Conservation (phyloP, 2,329 filamentous ascomycete genomes). For the Neonectria neomacrospora region DNA sequence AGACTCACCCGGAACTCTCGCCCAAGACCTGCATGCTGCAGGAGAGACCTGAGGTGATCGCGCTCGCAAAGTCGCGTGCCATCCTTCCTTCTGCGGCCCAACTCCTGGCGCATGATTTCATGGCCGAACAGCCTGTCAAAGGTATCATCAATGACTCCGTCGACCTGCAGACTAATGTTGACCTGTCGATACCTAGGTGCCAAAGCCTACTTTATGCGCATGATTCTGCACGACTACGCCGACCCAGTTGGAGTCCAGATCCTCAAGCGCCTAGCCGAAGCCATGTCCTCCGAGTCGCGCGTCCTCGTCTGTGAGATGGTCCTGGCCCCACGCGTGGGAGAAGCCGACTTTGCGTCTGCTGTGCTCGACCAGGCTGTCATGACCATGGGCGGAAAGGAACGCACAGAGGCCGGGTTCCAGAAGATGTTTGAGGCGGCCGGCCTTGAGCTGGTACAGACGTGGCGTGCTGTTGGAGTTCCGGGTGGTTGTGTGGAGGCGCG, state of each 20-base stretch:
- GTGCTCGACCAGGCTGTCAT: conserved; percentile 49
- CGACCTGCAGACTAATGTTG: background rate
- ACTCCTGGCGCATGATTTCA: conserved; percentile 46
- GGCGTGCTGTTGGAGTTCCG: conserved; percentile 39
- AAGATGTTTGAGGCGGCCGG: conserved; percentile 46
- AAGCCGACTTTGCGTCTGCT: conserved; percentile 45
- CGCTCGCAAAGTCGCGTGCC: conserved; percentile 35
- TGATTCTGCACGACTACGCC: conserved; percentile 49
- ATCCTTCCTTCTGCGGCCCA: conserved; percentile 36
- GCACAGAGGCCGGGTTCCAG: conserved; percentile 44
- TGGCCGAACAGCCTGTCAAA: conserved; percentile 46
- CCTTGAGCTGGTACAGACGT: conserved; percentile 45
- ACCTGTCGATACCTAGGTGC: conserved; percentile 39
- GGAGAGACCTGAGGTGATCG: conserved; percentile 43
- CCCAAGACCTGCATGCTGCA: conserved; percentile 43
- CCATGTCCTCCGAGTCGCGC: conserved; percentile 45
- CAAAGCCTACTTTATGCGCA: conserved; percentile 50
- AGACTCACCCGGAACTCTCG: conserved; percentile 42
- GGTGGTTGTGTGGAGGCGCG: conserved; percentile 42
- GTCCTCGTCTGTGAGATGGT: conserved; percentile 50
- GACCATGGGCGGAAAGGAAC: conserved; percentile 50
- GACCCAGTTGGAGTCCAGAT: conserved; percentile 44
- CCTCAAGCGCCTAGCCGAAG: conserved; percentile 41
- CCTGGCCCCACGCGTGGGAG: conserved; percentile 43
- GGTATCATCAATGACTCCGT: conserved; percentile 24